These are phyloP conservation scores for Linum tenue DNA, from an alignment of 345 rosid genomes.

Conservation along the genomic window DNA sequence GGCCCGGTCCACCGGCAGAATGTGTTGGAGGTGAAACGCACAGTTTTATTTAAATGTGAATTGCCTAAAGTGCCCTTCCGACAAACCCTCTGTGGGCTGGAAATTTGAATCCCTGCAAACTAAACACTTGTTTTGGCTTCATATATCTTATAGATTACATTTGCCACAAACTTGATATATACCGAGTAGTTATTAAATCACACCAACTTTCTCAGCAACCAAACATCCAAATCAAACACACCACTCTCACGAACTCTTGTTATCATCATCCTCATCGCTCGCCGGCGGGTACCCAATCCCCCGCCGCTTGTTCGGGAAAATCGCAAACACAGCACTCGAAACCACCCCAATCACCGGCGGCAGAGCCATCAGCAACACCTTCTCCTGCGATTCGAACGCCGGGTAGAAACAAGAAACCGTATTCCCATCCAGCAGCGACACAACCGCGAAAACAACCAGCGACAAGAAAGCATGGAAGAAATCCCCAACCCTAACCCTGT, in stretches of 20 bases:
- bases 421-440: slow-evolving; percentile 49
- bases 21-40: no score
- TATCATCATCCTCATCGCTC: background rate
- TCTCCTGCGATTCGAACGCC: slow-evolving; percentile 34
- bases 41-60: no score
- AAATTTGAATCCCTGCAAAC: no score
- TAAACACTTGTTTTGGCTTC: no score
- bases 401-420: slow-evolving; percentile 65
- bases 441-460: slow-evolving; percentile 38
- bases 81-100: no score
- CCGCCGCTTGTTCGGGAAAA: slow-evolving; percentile 60
- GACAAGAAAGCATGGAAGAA: slow-evolving; percentile 55
- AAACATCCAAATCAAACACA: background rate
- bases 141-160: no score
- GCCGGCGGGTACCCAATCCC: slow-evolving; percentile 63
- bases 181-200: no score
- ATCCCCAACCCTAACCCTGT: slow-evolving; percentile 48
- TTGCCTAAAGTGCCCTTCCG: no score
- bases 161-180: no score
- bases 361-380: slow-evolving; percentile 45
- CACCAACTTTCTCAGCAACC: background rate
- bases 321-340: slow-evolving; percentile 41
- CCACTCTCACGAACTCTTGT: background rate
- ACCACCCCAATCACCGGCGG: slow-evolving; percentile 55
- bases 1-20: no score